Evolutionary conservation across 768 basidiomycete species (phyloP), one percentile per base, ranked within the genome.

Genomic region (Lactarius vividus): DNA sequence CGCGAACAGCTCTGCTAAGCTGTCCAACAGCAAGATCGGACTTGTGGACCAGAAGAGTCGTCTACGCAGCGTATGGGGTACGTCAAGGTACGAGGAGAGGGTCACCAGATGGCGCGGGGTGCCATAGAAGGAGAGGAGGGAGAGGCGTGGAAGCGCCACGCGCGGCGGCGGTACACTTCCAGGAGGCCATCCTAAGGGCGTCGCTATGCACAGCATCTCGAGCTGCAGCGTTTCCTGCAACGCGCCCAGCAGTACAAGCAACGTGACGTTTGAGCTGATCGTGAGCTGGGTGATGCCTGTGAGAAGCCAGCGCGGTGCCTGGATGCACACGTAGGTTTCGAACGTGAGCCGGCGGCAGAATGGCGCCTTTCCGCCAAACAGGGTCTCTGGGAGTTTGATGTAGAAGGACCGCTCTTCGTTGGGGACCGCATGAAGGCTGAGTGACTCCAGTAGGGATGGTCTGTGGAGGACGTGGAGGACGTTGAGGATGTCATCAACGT

Each of bases 241-340:
- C 29, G 55, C 28, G 0, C 52, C 46, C 29, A 66, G 37, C 4
- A 61, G 28, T 9, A 52, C 60, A 31, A 10, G n/a, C 2, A 66
- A 29, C 35, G 60, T 7, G 4, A 11, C 11, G 37, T 52, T 54
- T 28, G 65, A 54, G n/a, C 60, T 53, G 8, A 37, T 66, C 46
- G 60, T 66, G 29, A 66, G 49, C 3, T 66, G 55, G 3, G 65
- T 31, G n/a, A 66, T 20, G 16, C 55, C 60, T 10, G 18, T 31
- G 16, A 66, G 29, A 13, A 66, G 56, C 65, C 65, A 66, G 11
- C 37, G 44, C 35, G 65, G 60, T 16, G 60, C 55, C n/a, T 37
- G 56, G 37, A 66, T 42, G 37, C 46, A 42, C 29, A 46, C 57
- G 29, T 57, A 55, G 37, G 56, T 29, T 8, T 44, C 55, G 18